Conservation (phyloP, 768 basidiomycete genomes). For the Lentinula sp. region DNA sequence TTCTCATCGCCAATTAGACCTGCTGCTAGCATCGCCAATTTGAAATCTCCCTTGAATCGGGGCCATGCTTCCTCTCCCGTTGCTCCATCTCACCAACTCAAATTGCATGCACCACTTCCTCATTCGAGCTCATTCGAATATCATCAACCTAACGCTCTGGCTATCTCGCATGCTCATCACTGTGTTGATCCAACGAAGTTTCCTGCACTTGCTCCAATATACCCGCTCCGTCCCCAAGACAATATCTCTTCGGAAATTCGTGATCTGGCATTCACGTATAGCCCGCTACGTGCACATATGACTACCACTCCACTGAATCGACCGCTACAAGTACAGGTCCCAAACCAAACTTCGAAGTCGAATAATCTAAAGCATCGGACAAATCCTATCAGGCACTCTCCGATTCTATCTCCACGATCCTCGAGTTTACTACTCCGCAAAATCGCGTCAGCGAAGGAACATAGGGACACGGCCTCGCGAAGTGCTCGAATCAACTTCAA, state of each 20-base stretch:
- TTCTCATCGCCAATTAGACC: not conserved
- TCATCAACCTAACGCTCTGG: not conserved
- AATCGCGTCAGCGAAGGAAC: not conserved
- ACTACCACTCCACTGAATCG: not conserved
- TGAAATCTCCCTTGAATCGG: not conserved
- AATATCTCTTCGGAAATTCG: not conserved
- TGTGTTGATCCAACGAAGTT: not conserved
- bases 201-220: not conserved
- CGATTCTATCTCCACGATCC: not conserved
- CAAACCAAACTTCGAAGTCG: not conserved
- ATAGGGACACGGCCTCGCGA: not conserved
- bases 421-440: not conserved
- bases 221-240: not conserved
- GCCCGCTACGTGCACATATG: not conserved
- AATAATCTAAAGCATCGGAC: not conserved
- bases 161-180: not conserved
- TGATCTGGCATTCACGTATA: not conserved
- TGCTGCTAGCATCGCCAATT: not conserved
- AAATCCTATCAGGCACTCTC: not conserved
- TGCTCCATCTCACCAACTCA: not conserved
- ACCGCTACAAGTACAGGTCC: not conserved
- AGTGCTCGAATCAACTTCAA: not conserved
- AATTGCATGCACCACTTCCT: not conserved
- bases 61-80: not conserved
- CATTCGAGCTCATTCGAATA: not conserved